These are phyloP conservation scores for Isoetes engelmannii DNA, from an alignment of 83 land plant genomes.

Conservation along the genomic window DNA sequence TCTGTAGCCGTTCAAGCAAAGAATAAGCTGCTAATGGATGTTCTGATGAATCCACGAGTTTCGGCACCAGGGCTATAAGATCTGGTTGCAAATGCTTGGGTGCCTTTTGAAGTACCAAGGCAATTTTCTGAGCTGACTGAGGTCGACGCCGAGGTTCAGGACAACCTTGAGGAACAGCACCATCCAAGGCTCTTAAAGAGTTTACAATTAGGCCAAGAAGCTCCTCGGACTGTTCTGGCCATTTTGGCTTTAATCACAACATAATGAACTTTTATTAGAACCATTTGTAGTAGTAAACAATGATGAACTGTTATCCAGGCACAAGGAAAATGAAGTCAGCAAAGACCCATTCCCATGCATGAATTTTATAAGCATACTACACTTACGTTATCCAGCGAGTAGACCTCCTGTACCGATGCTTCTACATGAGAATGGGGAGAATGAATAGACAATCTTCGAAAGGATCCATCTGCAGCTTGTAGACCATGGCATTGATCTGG, in stretches of 20 bases:
- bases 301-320: too few relatives aligned
- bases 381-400: too few relatives aligned
- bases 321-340: too few relatives aligned
- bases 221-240: slow-evolving; percentile 98
- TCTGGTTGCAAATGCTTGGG: slow-evolving; percentile 85
- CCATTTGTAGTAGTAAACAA: too few relatives aligned
- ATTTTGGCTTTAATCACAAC: slow-evolving; percentile 56
- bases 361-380: too few relatives aligned
- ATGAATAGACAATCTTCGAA: too few relatives aligned
- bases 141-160: slow-evolving; percentile 85
- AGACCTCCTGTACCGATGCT: too few relatives aligned
- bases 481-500: too few relatives aligned
- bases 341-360: too few relatives aligned
- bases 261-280: not conserved
- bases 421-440: too few relatives aligned
- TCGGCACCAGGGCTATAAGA: slow-evolving; percentile 80
- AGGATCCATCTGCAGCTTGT: too few relatives aligned
- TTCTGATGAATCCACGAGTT: slow-evolving; percentile 78
- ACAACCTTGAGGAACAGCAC: slow-evolving; percentile 90
- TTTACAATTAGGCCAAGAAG: slow-evolving; percentile 87
- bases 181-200: slow-evolving; percentile 84
- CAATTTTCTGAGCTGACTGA: slow-evolving; percentile 82
- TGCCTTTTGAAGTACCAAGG: slow-evolving; percentile 77
- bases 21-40: slow-evolving; percentile 76
- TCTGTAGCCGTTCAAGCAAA: slow-evolving; percentile 67